Conservation (phyloP, 1,284 basidiomycete species). For the Termitomyces sp. region DNA sequence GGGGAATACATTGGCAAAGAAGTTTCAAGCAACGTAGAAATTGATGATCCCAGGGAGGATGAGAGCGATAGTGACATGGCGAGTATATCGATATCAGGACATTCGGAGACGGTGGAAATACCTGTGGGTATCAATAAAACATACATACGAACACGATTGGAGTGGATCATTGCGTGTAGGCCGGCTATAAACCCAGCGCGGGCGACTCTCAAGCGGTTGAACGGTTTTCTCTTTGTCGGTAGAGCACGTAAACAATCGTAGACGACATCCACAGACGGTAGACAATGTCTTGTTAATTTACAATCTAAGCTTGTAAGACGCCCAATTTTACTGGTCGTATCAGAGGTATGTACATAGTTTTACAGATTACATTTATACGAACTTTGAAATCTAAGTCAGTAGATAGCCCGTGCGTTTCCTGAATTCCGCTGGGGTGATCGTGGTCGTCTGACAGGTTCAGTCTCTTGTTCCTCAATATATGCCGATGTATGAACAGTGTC, state of each 20-base stretch:
- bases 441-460: neutral
- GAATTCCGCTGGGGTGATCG: neutral
- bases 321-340: neutral
- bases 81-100: neutral
- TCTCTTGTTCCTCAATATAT: neutral
- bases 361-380: neutral
- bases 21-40: neutral
- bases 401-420: neutral
- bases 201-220: conserved; percentile 71
- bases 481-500: neutral
- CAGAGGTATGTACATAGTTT: neutral
- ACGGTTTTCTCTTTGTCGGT: conserved; percentile 60
- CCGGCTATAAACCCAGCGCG: conserved; percentile 73
- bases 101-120: neutral
- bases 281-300: neutral
- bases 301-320: neutral
- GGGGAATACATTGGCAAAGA: conserved; percentile 29
- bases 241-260: neutral
- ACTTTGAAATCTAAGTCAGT: neutral
- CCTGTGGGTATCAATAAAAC: conserved; percentile 40
- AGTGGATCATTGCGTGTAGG: conserved; percentile 77
- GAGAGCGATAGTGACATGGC: neutral
- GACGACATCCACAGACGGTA: neutral
- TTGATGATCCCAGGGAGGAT: neutral
- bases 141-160: conserved; percentile 59